phyloP scores from a whole-genome alignment of 148 eudicot species.

The Heliosperma pusillum region DNA sequence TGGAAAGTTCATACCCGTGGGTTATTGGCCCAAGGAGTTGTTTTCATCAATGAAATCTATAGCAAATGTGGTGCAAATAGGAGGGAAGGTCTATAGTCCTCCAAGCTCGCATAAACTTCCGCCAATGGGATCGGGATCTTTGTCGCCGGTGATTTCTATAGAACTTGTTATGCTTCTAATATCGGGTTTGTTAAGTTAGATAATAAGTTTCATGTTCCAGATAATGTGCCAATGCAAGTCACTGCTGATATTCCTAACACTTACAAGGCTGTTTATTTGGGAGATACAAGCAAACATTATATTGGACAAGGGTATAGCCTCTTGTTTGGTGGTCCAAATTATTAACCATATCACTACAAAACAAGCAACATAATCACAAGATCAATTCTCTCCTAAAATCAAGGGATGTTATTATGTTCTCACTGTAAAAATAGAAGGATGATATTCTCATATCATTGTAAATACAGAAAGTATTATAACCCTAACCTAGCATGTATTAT shows the following conservation, averaged over 20 bases:
- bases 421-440: no score
- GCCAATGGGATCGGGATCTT: conserved; percentile 20
- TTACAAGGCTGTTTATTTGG: conserved; percentile 11
- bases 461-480: no score
- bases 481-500: no score
- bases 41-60: conserved; percentile 3
- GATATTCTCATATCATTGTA: no score
- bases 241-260: background rate
- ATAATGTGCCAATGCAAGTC: background rate
- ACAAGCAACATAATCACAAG: no score
- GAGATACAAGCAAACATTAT: conserved; percentile 5
- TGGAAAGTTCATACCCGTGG: background rate
- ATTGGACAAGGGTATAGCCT: conserved; percentile 1
- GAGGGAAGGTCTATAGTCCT: conserved; percentile 25
- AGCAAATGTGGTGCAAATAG: conserved; percentile 21
- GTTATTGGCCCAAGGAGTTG: conserved; percentile 33
- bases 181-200: conserved; percentile 8
- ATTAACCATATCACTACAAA: no score
- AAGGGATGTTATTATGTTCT: no score
- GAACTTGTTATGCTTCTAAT: conserved; percentile 18
- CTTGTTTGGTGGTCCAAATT: conserved; percentile 23
- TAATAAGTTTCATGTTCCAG: background rate
- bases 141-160: conserved; percentile 3
- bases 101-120: background rate
- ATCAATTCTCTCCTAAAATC: no score